Conservation (phyloP, 306 rosid species). For the Gillenia trifoliata region DNA sequence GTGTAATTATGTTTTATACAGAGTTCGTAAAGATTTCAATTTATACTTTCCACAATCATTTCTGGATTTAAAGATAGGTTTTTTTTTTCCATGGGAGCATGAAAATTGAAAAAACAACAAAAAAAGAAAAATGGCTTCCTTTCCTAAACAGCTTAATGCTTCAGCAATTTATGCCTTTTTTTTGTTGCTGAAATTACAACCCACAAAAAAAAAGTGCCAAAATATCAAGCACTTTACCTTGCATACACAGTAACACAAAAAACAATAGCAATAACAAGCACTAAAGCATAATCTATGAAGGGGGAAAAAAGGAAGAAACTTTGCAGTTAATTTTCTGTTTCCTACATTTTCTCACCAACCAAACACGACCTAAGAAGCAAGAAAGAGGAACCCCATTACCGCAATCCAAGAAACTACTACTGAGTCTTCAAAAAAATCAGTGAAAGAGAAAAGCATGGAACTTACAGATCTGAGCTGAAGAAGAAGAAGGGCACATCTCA, state of each 20-base stretch:
- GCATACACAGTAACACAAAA: not conserved
- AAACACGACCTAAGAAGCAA: constrained; percentile 1
- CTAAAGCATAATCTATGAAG: not conserved
- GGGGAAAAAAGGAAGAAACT: not conserved
- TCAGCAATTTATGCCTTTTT: not conserved
- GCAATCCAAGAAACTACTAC: not conserved
- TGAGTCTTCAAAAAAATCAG: not conserved
- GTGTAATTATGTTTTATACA: not conserved
- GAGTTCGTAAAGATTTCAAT: not conserved
- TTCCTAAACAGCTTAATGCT: not conserved
- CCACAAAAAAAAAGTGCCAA: not conserved
- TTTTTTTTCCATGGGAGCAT: not conserved
- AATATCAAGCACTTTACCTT: not conserved
- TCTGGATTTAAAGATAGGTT: not conserved
- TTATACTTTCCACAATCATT: not conserved
- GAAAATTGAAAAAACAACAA: not conserved
- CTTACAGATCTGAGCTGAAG: constrained; percentile 30
- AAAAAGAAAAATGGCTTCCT: too few species aligned
- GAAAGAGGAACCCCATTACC: not conserved
- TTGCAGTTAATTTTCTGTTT: not conserved
- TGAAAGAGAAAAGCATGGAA: not conserved
- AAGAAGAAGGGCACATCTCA: constrained; percentile 8
- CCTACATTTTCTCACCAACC: constrained; percentile 2
- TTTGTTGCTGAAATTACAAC: not conserved
- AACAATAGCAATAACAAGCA: not conserved